Base-by-base conservation (phyloP, 2,329 filamentous ascomycete genomes). In the Xylariaceae sp. region DNA sequence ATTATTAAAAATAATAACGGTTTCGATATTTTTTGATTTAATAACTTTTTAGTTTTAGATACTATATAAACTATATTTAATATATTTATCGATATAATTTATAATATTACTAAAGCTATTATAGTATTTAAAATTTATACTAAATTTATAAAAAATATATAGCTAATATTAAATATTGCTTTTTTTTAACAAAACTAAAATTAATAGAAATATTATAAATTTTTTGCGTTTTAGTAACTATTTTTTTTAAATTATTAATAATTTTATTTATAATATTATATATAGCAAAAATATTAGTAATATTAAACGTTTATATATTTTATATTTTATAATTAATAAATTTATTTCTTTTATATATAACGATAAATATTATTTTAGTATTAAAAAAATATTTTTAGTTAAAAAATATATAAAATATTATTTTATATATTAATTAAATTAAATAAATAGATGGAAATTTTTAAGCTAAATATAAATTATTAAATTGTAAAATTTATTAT, bases 361-460 rank as follows among this genome's bases (percentile, higher is more conserved):
- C 23, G 27, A 40, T 17, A 40, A 27, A 40, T 12, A 40, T 27
- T 23, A 27, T 42, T 6, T 42, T 33, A 42, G 23, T 20, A 6
- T 22, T 17, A 21, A 21, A 42, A 27, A 34, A 20, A 21, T 35
- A 22, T 23, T 22, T 21, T 5, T 14, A 33, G 11, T 33, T 42
- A 33, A 16, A 42, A n/a, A 40, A 7, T 40, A 40, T 29, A 29
- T 29, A 4, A 40, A 40, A 20, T 40, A 29, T 29, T 40, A 19
- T 19, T 11, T 29, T 5, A 17, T 19, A 4, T 40, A 29, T 20
- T 29, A 40, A 3, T 40, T 40, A 12, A 40, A 29, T 20, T 29
- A 40, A 25, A 40, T 14, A 6, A 40, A 40, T 20, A 19, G n/a
- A 4, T 40, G 32, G 32, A 40, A 40, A 40, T 12, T 14, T 8